Base-by-base conservation (phyloP, 768 basidiomycete genomes). In the Leccinum uliginosum region DNA sequence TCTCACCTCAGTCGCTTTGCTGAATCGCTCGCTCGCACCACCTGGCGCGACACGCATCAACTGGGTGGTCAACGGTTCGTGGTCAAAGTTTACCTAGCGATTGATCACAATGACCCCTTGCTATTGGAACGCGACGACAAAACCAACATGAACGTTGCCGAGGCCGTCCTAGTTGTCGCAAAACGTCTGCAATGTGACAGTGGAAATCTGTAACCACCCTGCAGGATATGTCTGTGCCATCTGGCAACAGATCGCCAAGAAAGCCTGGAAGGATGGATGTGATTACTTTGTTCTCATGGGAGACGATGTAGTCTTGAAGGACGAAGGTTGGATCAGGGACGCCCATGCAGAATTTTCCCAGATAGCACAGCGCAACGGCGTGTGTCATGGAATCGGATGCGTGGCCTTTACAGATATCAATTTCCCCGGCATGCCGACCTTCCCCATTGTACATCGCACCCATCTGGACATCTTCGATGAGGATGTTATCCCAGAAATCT, bases 341-440 rank as follows among this genome's bases (percentile, higher is more conserved):
- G 69, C 73, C 5, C 75, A 78, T 30, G 48, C 50, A 9, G 70
- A 71, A 9, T 85, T 84, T 62, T 40, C 51, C 12, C 44, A 62
- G 3, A 60, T 83, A 10, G 60, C 78, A 1, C 24, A 57, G 12
- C 53, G 58, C 12, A 61, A 69, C 6, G 58, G 62, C 2, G 67
- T 72, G 0, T 80, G 78, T 5, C 60, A 67, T 6, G 83, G 83
- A 6, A 75, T 84, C 49, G 84, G 82, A 10, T 83, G 82, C 40
- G 76, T 85, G 2, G 78, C 82, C 0, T 83, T 85, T 67, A 82
- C 76, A 6, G 82, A 84, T 59, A 70, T 65, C 17, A 72, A 75
- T 9, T 85, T 83, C 61, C 80, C 79, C 0, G 84, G 82, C 0
- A 83, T 85, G 81, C 83, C 82, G 0, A 84, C 83, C 0, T 84